phyloP scores from a whole-genome alignment of 176 grass and related monocot genomes.

The Carex cristatella region DNA sequence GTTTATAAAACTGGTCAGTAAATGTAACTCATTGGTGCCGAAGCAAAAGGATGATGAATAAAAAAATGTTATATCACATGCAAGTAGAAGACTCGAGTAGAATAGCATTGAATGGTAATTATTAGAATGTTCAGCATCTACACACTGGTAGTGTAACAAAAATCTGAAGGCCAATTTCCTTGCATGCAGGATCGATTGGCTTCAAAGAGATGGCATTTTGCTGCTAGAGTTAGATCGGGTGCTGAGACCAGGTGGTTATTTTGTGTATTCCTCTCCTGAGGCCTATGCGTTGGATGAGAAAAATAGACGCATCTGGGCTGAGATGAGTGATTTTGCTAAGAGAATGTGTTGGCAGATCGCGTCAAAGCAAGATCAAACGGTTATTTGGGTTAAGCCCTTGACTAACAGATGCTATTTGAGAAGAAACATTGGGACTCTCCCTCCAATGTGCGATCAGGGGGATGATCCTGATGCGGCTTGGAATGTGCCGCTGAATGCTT shows the following conservation, averaged over 20 bases:
- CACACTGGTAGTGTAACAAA: not conserved
- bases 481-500: conserved; percentile 72
- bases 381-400: conserved; percentile 76
- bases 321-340: conserved; percentile 50
- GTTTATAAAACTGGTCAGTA: not conserved
- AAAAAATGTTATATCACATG: not conserved
- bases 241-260: conserved; percentile 70
- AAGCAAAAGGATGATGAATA: not conserved
- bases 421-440: conserved; percentile 43
- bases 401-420: conserved; percentile 65
- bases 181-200: conserved; percentile 50
- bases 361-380: conserved; percentile 66
- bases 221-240: conserved; percentile 66
- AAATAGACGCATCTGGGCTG: conserved; percentile 59
- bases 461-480: conserved; percentile 70
- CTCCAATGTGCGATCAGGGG: conserved; percentile 37
- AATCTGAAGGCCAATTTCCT: not conserved
- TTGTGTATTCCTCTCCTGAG: conserved; percentile 73
- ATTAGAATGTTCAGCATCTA: not conserved
- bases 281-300: conserved; percentile 54
- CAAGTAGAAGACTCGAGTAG: not conserved
- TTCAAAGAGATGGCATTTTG: conserved; percentile 79
- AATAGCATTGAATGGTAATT: not conserved
- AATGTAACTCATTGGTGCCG: not conserved
- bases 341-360: conserved; percentile 74